A percentile compares a stretch with the other conserved stretches of the same genome.
phyloP scores from a whole-genome alignment of 305 asterid species.

The Andrographis paniculata region DNA sequence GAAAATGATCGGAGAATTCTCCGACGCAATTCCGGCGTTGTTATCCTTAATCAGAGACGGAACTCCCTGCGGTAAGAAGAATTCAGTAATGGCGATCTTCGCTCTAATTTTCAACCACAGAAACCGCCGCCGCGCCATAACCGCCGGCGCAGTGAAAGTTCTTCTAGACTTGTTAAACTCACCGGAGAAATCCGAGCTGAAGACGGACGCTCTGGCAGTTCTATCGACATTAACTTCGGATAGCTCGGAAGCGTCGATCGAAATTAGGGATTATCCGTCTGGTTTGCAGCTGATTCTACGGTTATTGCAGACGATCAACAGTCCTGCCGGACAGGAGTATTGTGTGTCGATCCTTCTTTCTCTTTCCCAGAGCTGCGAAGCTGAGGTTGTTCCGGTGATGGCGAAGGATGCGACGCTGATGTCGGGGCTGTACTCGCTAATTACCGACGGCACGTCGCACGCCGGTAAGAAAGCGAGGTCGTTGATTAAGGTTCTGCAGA shows the following conservation, averaged over 20 bases:
- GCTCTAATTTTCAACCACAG: neutral
- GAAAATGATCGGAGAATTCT: conserved; percentile 37
- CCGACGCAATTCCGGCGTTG: conserved; percentile 36
- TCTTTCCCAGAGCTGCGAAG: conserved; percentile 48
- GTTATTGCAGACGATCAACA: conserved; percentile 24
- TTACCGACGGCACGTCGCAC: conserved; percentile 53
- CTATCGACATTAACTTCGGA: conserved; percentile 49
- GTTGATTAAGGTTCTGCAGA: conserved; percentile 51
- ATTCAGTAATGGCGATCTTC: conserved; percentile 32
- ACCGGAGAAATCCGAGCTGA: conserved; percentile 40
- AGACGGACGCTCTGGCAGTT: conserved; percentile 50
- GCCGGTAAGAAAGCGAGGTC: conserved; percentile 50
- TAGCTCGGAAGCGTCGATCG: conserved; percentile 35
- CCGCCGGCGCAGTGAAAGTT: conserved; percentile 33
- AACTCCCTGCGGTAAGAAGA: conserved; percentile 51
- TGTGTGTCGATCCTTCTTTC: conserved; percentile 54
- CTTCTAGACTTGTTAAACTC: conserved; percentile 33
- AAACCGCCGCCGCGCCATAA: conserved; percentile 38
- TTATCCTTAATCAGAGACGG: conserved; percentile 42
- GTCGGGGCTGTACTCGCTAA: conserved; percentile 39
- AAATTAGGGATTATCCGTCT: conserved; percentile 24
- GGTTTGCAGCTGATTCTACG: conserved; percentile 25
- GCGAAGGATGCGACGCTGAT: conserved; percentile 47
- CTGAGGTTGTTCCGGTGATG: conserved; percentile 33
- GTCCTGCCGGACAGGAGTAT: conserved; percentile 51